A percentile compares a stretch with the other conserved stretches of the same genome.
Evolutionary conservation across 805 yeast species (phyloP).

Genomic region (Suhomyces emberorum): DNA sequence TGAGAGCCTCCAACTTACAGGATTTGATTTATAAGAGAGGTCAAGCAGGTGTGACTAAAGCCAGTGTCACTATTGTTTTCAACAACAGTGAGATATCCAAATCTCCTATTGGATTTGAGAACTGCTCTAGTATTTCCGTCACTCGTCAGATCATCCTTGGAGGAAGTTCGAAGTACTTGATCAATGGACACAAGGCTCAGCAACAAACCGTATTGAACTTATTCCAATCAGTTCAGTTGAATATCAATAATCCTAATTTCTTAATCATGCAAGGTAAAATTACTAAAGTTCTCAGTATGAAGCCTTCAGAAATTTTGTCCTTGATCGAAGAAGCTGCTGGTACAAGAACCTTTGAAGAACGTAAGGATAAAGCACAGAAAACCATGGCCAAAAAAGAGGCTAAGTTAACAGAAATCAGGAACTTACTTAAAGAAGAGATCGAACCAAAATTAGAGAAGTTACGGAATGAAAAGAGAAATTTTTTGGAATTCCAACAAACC

Average conservation of each 20-base stretch:
- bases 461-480: conserved; percentile 75
- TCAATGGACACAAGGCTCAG: conserved; percentile 95
- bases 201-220: conserved; percentile 87
- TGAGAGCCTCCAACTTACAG: conserved; percentile 88
- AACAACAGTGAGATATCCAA: conserved; percentile 74
- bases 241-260: conserved; percentile 95
- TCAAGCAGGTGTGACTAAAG: conserved; percentile 96
- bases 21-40: conserved; percentile 96
- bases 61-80: conserved; percentile 93
- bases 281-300: conserved; percentile 95
- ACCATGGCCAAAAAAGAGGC: conserved; percentile 90
- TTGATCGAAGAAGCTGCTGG: conserved; percentile 98
- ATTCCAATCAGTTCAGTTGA: conserved; percentile 92
- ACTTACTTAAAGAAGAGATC: conserved; percentile 76
- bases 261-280: conserved; percentile 98
- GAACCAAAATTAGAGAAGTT: conserved; percentile 86
- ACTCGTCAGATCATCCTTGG: conserved; percentile 90
- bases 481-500: conserved; percentile 80
- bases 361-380: conserved; percentile 86
- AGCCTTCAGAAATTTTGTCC: conserved; percentile 83
- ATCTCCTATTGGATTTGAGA: conserved; percentile 87
- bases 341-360: conserved; percentile 90
- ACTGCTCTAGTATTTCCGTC: conserved; percentile 74
- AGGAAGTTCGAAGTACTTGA: conserved; percentile 86
- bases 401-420: conserved; percentile 73